Conservation (phyloP, 139 green algal genomes). For the Klebsormidium nitens region DNA sequence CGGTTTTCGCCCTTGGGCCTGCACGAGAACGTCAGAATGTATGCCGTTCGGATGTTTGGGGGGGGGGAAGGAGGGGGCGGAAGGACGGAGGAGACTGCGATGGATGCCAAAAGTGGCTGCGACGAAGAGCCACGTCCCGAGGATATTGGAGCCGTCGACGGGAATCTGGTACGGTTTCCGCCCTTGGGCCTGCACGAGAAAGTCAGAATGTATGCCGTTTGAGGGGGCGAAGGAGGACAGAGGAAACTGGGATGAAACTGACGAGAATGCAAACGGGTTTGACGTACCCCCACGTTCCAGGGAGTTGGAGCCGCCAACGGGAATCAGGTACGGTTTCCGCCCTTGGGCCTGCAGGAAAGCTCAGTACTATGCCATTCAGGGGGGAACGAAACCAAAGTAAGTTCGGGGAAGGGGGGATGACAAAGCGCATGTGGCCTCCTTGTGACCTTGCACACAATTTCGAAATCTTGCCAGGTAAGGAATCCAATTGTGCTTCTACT, state of each 20-base stretch:
- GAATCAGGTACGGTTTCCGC: conserved; percentile 72
- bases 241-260: conserved; percentile 39
- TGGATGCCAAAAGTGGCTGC: too few species aligned
- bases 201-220: not conserved
- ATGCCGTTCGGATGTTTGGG: not conserved
- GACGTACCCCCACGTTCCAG: conserved; percentile 41
- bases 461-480: too few species aligned
- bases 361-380: not conserved
- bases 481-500: too few species aligned
- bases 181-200: conserved; percentile 10
- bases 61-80: too few species aligned
- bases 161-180: too few species aligned
- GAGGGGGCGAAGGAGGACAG: conserved; percentile 46
- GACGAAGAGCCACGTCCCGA: too few species aligned
- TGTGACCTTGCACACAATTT: too few species aligned
- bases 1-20: too few species aligned
- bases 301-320: conserved; percentile 73
- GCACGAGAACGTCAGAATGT: not conserved
- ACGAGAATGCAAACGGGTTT: not conserved
- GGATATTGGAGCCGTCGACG: conserved; percentile 70
- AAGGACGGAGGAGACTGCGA: conserved; percentile 50
- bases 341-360: conserved; percentile 45
- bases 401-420: conserved; percentile 50
- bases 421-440: too few species aligned
- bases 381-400: too few species aligned